phyloP scores from a whole-genome alignment of 169 alveolate species.

The Plasmodium reichenowi region DNA sequence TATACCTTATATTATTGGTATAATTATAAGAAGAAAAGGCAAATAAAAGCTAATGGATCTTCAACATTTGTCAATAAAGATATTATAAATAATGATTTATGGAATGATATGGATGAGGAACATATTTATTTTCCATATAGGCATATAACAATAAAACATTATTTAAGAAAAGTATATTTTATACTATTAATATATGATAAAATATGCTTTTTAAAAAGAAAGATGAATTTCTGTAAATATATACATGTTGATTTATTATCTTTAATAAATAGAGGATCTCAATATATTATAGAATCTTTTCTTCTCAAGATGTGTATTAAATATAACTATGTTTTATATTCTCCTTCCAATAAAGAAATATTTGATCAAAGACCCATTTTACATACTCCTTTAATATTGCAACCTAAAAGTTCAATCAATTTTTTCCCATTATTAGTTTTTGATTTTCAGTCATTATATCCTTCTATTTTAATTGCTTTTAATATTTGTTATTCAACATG shows the following conservation, averaged over 20 bases:
- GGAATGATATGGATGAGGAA: neutral
- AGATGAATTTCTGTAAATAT: conserved; percentile 70
- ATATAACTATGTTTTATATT: conserved; percentile 69
- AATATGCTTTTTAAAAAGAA: conserved; percentile 72
- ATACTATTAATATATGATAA: conserved; percentile 74
- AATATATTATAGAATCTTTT: conserved; percentile 77
- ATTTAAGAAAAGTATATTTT: conserved; percentile 42
- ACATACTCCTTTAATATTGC: conserved; percentile 92
- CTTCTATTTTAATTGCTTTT: conserved; percentile 97
- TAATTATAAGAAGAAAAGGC: neutral
- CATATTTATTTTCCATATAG: conserved; percentile 53
- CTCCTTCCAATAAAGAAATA: conserved; percentile 82
- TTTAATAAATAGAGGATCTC: conserved; percentile 80
- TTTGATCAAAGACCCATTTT: conserved; percentile 86
- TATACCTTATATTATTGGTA: conserved; percentile 44
- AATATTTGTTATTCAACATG: conserved; percentile 94
- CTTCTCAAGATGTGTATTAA: conserved; percentile 72
- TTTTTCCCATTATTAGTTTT: conserved; percentile 95
- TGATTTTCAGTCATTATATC: conserved; percentile 96
- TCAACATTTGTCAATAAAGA: neutral
- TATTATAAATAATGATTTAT: neutral
- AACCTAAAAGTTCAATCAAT: conserved; percentile 93
- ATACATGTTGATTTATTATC: conserved; percentile 78
- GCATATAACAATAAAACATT: conserved; percentile 59
- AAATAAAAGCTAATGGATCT: neutral